These are phyloP conservation scores for Clonostachys sp. DNA, from an alignment of 2,329 filamentous ascomycete genomes.

Conservation along the genomic window DNA sequence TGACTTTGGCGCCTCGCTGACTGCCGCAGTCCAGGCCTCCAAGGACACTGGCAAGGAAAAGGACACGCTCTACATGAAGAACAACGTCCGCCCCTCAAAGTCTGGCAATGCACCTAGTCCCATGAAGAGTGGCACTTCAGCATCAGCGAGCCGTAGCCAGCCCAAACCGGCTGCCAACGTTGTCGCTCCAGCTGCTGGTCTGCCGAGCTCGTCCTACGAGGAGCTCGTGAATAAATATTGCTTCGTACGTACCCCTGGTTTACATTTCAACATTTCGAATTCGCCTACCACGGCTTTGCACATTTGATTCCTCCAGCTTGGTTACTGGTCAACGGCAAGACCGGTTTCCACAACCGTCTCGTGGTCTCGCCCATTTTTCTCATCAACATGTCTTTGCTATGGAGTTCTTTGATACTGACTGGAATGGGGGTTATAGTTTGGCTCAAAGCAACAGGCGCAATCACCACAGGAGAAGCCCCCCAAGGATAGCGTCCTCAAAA, in stretches of 20 bases:
- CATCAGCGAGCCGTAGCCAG: not conserved
- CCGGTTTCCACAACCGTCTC: conserved; percentile 2
- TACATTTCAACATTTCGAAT: conserved; percentile 17
- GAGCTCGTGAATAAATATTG: conserved; percentile 99
- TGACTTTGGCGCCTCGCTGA: conserved; percentile 90
- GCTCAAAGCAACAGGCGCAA: conserved; percentile 53
- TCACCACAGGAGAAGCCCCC: conserved; percentile 13
- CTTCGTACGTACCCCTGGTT: conserved; percentile 79
- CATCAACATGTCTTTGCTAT: conserved; percentile 2
- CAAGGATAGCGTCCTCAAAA: conserved; percentile 39
- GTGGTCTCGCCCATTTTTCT: not conserved
- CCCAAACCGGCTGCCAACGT: conserved; percentile 23
- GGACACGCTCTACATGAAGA: conserved; percentile 52
- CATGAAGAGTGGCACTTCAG: conserved; percentile 14
- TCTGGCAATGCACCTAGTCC: conserved; percentile 8
- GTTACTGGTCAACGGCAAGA: conserved; percentile 9
- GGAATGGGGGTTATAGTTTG: conserved; percentile 45
- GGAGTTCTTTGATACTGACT: conserved; percentile 17
- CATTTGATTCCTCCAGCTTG: conserved; percentile 8
- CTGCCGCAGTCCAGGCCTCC: conserved; percentile 72
- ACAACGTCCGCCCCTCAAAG: conserved; percentile 25
- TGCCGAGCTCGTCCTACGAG: conserved; percentile 87
- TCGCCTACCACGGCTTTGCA: conserved; percentile 9
- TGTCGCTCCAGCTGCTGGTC: conserved; percentile 47
- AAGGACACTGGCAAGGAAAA: conserved; percentile 56